Evolutionary conservation across 495 filamentous ascomycete species (phyloP), one percentile per base, ranked within the genome.

Genomic region (Podospora tetraspora): DNA sequence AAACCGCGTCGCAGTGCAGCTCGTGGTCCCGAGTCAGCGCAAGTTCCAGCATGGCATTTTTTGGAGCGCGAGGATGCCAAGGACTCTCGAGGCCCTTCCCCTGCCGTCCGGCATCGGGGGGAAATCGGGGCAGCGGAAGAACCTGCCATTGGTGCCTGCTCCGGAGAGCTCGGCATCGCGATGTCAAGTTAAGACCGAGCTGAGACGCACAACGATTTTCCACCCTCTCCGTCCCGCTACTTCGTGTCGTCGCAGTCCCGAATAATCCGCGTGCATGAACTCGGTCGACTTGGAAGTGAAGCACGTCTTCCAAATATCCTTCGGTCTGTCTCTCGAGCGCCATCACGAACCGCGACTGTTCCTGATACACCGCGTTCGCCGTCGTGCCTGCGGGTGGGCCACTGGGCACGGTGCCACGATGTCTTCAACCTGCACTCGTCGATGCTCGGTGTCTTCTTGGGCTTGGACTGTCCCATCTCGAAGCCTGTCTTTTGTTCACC

Each of bases 101-200:
- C 56, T 57, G 12, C 2, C 19, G 22, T 65, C 63, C 63, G 63
- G 11, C 56, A 65, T 65, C 63, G 63, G 63, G 63, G 9, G 25
- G 5, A 16, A 11, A 9, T 9, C 19, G 24, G 11, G 23, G 8
- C 8, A 2, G 1, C 13, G 37, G 32, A 24, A 64, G 8, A 64
- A 56, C 16, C 24, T 24, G 10, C 24, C 30, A 56, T 64, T 64
- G 62, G 62, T 23, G 13, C 29, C 32, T 24, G 43, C 43, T n/a
- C 43, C 43, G 43, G 43, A 52, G 43, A 52, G 32, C 62, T 64
- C 62, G 62, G 62, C 62, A 37, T 65, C 63, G 63, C 63, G 63
- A 57, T 32, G 56, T 57, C 63, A 32, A 57, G 63, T 58, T 58
- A 65, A 65, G 63, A 57, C 52, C 63, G 63, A 65, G 32, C n/a